Evolutionary conservation across 768 basidiomycete species (phyloP), one percentile per base, ranked within the genome.

Genomic region (Punctularia strigosozonata): DNA sequence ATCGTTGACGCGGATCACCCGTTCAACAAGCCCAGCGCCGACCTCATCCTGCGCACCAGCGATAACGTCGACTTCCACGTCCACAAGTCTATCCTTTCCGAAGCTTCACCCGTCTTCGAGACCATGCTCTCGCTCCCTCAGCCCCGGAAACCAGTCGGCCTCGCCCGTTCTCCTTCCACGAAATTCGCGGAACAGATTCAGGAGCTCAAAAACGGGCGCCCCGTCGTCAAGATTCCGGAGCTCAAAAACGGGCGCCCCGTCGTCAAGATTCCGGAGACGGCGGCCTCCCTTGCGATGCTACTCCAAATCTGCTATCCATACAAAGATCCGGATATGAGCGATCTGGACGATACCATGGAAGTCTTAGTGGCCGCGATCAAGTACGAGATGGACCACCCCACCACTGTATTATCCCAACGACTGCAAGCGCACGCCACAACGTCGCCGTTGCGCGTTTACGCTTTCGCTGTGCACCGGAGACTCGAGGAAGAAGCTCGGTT

Each of bases 31-130:
- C 50, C 59, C 22, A 59, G 61, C 37, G 69, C 70, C 41, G 51
- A 56, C 33, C 8, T 77, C 38, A 65, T 75, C 38, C 55, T 80
- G 30, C 66, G 69, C 37, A 69, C 74, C 6, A 71, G 68, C 36
- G 76, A 78, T 47, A 45, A 56, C 17, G 60, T 64, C 45, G 57
- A 63, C 42, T 77, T 77, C 54, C 63, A 63, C 42, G 66, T 72
- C 39, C 71, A 71, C 62, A 73, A 71, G 46, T 46, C 66, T 28
- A 57, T 79, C 39, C 59, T 80, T 8, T 63, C 70, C 14, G 49
- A 75, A 13, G 68, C 73, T 1, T 80, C 79, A 7, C 62, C 70
- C 4, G 68, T 80, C 51, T 79, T 80, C 45, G 59, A 60, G 35
- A 61, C 64, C 44, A 69, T 75, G 60, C 70, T 79, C 45, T 61